Percentiles rank a stretch among this genome's conserved stretches.
Evolutionary conservation across 768 basidiomycete species (phyloP).

Genomic region (Suillus weaverae): DNA sequence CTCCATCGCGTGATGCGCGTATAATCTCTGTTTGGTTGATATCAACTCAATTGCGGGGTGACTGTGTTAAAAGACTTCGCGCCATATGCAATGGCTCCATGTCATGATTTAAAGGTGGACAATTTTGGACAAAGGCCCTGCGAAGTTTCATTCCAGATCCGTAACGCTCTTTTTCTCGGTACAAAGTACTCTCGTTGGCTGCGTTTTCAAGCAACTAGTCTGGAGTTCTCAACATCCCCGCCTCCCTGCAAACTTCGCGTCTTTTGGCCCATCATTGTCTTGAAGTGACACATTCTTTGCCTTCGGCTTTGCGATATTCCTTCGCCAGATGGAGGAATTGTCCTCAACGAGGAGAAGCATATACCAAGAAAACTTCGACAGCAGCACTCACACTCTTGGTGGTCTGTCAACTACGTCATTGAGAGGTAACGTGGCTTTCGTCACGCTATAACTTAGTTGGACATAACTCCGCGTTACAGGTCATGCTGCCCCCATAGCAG

Average conservation of each 20-base stretch:
- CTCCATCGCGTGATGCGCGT: not conserved
- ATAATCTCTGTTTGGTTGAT: not conserved
- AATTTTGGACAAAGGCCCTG: not conserved
- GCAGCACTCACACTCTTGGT: conserved; percentile 17
- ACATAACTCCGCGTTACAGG: not conserved
- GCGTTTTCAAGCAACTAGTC: not conserved
- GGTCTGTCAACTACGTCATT: conserved; percentile 20
- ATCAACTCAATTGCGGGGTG: not conserved
- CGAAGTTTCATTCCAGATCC: not conserved
- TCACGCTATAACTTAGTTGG: not conserved
- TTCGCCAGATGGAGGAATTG: conserved; percentile 25
- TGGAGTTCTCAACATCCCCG: not conserved
- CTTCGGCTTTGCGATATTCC: conserved; percentile 11
- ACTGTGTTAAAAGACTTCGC: not conserved
- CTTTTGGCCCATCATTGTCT: not conserved
- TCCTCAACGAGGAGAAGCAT: conserved; percentile 14
- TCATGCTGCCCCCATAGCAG: conserved; percentile 7
- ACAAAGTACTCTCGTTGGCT: not conserved
- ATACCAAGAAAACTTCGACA: conserved; percentile 13
- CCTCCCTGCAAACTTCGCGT: not conserved
- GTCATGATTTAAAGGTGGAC: not conserved
- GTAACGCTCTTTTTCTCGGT: not conserved
- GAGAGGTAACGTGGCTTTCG: conserved; percentile 19
- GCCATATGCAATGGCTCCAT: conserved; percentile 8
- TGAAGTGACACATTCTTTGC: not conserved